Conservation (phyloP, 352 stramenopile genomes). For the Albugo candida region DNA sequence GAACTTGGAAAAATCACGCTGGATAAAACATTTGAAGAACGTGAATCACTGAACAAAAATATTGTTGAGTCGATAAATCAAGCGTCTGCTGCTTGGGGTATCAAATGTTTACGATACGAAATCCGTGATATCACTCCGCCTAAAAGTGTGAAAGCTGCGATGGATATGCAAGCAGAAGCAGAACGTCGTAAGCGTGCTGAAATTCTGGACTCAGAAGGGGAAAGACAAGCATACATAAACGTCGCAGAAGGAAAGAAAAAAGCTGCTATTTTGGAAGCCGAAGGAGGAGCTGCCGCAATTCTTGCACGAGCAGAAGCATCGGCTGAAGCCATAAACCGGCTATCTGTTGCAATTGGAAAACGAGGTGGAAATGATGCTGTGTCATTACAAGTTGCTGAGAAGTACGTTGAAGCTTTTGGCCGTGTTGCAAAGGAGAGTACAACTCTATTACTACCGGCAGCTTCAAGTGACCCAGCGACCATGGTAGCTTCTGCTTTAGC, state of each 20-base stretch:
- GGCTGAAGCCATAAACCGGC: slow-evolving; percentile 48
- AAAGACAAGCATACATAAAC: slow-evolving; percentile 78
- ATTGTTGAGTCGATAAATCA: slow-evolving; percentile 85
- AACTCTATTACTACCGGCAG: slow-evolving; percentile 64
- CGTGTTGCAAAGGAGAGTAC: slow-evolving; percentile 82
- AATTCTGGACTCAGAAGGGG: slow-evolving; percentile 82
- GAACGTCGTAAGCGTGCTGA: slow-evolving; percentile 82
- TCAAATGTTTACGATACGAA: slow-evolving; percentile 83
- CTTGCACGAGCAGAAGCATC: slow-evolving; percentile 63
- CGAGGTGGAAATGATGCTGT: slow-evolving; percentile 61
- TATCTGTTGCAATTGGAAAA: slow-evolving; percentile 49
- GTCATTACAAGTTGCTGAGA: slow-evolving; percentile 74
- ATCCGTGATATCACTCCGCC: slow-evolving; percentile 81
- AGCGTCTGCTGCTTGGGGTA: slow-evolving; percentile 75
- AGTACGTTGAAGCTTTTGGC: slow-evolving; percentile 83
- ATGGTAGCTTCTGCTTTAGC: slow-evolving; percentile 81
- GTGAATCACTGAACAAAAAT: slow-evolving; percentile 80
- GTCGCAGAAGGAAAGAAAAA: slow-evolving; percentile 80
- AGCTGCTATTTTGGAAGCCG: slow-evolving; percentile 64
- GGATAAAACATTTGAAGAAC: slow-evolving; percentile 87
- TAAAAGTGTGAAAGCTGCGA: slow-evolving; percentile 69
- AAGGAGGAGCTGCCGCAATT: slow-evolving; percentile 75
- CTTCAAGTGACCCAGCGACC: slow-evolving; percentile 60
- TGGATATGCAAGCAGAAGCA: slow-evolving; percentile 86
- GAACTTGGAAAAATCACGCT: slow-evolving; percentile 85